Conservation (phyloP, 805 yeast genomes). For the Scheffersomyces coipomensis region DNA sequence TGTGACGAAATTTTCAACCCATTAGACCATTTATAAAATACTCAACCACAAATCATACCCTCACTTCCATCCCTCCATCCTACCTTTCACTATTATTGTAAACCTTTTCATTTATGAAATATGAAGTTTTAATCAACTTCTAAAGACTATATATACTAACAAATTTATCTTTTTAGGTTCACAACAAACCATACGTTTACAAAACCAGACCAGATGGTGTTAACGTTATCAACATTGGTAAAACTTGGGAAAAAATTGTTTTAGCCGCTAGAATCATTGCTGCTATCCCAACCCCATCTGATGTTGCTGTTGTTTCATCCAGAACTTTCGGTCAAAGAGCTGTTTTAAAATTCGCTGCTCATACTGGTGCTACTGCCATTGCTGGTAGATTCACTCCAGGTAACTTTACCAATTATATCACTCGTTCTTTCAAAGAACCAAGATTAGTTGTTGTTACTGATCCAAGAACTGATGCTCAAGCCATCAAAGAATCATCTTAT, state of each 20-base stretch:
- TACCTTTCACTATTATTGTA: too few species aligned
- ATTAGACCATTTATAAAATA: too few species aligned
- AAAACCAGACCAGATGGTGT: slow-evolving; percentile 99
- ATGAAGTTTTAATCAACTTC: too few species aligned
- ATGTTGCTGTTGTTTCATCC: slow-evolving; percentile 97
- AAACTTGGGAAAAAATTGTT: slow-evolving; percentile 99
- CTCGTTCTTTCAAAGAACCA: slow-evolving; percentile 99
- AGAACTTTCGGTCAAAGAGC: slow-evolving; percentile 99
- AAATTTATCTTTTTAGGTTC: slow-evolving; percentile 54
- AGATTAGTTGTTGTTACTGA: slow-evolving; percentile 98
- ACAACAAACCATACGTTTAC: slow-evolving; percentile 95
- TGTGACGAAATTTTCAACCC: too few species aligned
- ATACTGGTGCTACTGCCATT: slow-evolving; percentile 99
- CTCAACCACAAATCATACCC: too few species aligned
- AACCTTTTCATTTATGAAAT: too few species aligned
- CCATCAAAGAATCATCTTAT: slow-evolving; percentile 99
- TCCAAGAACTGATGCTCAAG: slow-evolving; percentile 99
- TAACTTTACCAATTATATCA: slow-evolving; percentile 99
- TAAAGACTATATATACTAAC: too few species aligned
- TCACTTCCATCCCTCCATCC: too few species aligned
- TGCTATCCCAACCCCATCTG: slow-evolving; percentile 97
- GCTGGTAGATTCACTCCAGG: slow-evolving; percentile 99
- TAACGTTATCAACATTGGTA: slow-evolving; percentile 95
- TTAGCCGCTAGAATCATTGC: slow-evolving; percentile 99
- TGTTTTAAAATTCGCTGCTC: slow-evolving; percentile 98